These are phyloP conservation scores for Taphrina flavorubra DNA, from an alignment of 1,139 yeast species.

Conservation along the genomic window DNA sequence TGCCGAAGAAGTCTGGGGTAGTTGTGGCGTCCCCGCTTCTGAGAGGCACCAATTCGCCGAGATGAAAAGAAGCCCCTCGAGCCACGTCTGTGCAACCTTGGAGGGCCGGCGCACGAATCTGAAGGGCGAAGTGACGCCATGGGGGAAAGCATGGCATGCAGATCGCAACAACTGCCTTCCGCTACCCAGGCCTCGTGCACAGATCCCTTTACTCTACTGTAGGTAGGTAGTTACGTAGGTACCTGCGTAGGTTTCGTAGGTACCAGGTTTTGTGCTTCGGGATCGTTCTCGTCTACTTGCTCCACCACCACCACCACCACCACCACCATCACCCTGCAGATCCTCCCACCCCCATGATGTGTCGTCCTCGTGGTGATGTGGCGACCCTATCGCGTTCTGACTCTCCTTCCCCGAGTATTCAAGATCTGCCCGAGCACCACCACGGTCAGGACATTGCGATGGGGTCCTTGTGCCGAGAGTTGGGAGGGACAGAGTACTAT, in stretches of 20 bases:
- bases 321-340: background rate
- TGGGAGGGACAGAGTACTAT: background rate
- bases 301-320: too few relatives aligned
- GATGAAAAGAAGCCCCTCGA: background rate
- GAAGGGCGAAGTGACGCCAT: background rate
- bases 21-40: slow-evolving; percentile 10
- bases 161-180: background rate
- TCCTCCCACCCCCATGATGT: background rate
- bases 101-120: background rate
- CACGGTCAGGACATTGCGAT: too few relatives aligned
- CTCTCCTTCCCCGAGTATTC: background rate
- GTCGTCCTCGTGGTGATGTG: slow-evolving; percentile 3
- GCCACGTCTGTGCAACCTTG: background rate
- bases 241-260: too few relatives aligned
- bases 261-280: too few relatives aligned
- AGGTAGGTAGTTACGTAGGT: too few relatives aligned
- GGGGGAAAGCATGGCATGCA: slow-evolving; percentile 3
- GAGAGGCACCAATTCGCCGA: slow-evolving; percentile 9
- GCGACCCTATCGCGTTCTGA: background rate
- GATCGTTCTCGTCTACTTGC: too few relatives aligned
- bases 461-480: too few relatives aligned
- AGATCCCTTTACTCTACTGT: too few relatives aligned
- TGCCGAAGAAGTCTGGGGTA: slow-evolving; percentile 16
- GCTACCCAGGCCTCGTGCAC: too few relatives aligned
- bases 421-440: background rate